These are phyloP conservation scores for Drechslera avenae DNA, from an alignment of 2,329 filamentous ascomycete species.

Conservation along the genomic window DNA sequence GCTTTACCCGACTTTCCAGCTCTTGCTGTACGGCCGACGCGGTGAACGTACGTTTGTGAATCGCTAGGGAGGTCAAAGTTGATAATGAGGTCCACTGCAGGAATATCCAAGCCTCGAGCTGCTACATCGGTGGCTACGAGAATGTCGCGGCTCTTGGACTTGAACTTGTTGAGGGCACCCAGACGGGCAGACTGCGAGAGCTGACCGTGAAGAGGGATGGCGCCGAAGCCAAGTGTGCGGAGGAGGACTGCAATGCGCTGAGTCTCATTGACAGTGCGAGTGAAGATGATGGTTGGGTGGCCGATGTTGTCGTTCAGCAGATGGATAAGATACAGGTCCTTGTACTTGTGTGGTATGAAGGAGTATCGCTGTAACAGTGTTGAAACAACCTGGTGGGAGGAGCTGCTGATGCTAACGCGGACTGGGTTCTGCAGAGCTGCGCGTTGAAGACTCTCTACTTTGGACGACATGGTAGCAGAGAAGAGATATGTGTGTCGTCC, in stretches of 20 bases:
- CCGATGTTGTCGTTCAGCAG: slow-evolving; percentile 85
- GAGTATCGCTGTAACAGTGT: slow-evolving; percentile 86
- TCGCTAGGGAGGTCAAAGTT: slow-evolving; percentile 86
- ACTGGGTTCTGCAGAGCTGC: slow-evolving; percentile 86
- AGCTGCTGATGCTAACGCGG: slow-evolving; percentile 78
- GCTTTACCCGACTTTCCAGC: slow-evolving; percentile 85
- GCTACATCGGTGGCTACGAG: slow-evolving; percentile 95
- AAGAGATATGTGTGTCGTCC: slow-evolving; percentile 75
- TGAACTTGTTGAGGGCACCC: slow-evolving; percentile 89
- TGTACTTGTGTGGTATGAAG: slow-evolving; percentile 76
- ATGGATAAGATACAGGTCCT: slow-evolving; percentile 88
- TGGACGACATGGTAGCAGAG: slow-evolving; percentile 91
- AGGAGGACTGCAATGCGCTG: slow-evolving; percentile 84
- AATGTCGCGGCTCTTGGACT: slow-evolving; percentile 77
- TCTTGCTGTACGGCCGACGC: slow-evolving; percentile 85
- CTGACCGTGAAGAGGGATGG: slow-evolving; percentile 91
- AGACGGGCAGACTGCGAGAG: slow-evolving; percentile 85
- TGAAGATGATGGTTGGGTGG: slow-evolving; percentile 89
- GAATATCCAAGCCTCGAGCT: slow-evolving; percentile 89
- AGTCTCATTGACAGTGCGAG: slow-evolving; percentile 87
- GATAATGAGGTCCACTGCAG: slow-evolving; percentile 83
- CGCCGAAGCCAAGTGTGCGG: slow-evolving; percentile 82
- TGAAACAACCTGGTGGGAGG: slow-evolving; percentile 88
- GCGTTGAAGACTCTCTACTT: slow-evolving; percentile 89
- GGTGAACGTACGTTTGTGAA: slow-evolving; percentile 88